Base-by-base conservation (phyloP, 1,284 basidiomycete species). In the Uromyces viciae-fabae region DNA sequence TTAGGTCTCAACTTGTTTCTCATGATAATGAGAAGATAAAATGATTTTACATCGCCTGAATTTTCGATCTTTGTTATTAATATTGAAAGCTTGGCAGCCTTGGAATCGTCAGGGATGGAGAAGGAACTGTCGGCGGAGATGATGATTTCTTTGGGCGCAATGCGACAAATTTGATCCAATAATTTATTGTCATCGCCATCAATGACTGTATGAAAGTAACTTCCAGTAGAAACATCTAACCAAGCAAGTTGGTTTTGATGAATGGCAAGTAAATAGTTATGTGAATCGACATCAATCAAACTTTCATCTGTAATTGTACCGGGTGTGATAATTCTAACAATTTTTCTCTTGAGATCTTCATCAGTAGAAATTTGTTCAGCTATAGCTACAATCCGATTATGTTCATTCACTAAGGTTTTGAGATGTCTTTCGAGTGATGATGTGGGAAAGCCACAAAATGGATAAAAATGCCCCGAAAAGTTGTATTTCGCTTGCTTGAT, bases 151-250 rank as follows among this genome's bases (percentile, higher is more conserved):
- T 90, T 90, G 4, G 95, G 94, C 19, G 88, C 87, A 74, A 97
- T 92, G 22, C 94, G 90, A 11, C 91, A 90, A n/a, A 97, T 87
- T 83, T 96, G 92, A 85, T 97, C 94, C 81, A 90, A 90, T 28
- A 98, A 87, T 64, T 87, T 87, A 14, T 90, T 89, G 2, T 88
- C 81, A 46, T 43, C 66, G 42, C 66, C 66, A 2, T 88, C 87
- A 1, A 90, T 88, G 3, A 86, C 85, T 83, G 92, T 93, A 0
- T 92, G 91, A 86, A 93, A 95, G 86, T 95, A 94, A 84, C 95
- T 93, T 82, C 95, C 94, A 0, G 95, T 97, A 4, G 94, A 95
- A n/a, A 95, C 90, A 85, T 98, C 95, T 38, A 94, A 94, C 91
- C 94, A 97, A 1, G 94, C 94, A 42, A 97, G 87, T 3, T 92